Base-by-base conservation (phyloP, 129 eudicot species). In the Pittosporum tobira region DNA sequence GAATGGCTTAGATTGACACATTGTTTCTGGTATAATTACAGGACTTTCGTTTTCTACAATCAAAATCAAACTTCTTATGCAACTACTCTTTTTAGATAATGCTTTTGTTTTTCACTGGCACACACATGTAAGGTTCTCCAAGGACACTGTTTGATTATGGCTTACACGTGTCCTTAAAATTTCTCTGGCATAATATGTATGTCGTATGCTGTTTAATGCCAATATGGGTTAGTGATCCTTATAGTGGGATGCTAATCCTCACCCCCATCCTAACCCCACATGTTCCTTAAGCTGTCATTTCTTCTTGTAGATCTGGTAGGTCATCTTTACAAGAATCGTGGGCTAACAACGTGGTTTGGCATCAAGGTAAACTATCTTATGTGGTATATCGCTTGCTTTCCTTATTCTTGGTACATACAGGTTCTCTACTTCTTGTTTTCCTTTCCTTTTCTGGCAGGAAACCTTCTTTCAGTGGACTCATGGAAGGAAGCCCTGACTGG, bases 401-500 rank as follows among this genome's bases (percentile, higher is more conserved):
- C 26, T 45, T 46, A 30, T 51, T 11, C 2, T 27, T 44, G 34
- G 15, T 11, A 23, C 22, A 67, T 34, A 30, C 22, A 20, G 45
- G 74, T 34, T 49, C 25, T 26, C 49, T 46, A 51, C 29, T 52
- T 51, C 27, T 53, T 65, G 67, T 34, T 40, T 52, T 50, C 23
- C 13, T 61, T 59, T 25, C 21, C 47, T 57, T 67, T 59, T 59
- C n/a, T 66, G 62, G 48, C 75, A 90, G 95, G 94, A 55, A 75
- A 91, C 64, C 83, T 87, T 53, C 75, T 91, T 55, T 81, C 85
- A 13, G 74, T 82, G 62, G 94, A 91, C 59, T 78, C 91, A 40
- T 81, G 78, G 88, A 87, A 87, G 76, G 96, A 91, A 55, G 88
- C 85, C 44, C 73, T 91, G 15, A 74, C 66, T 62, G 99, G 88